Conservation (phyloP, 441 rosid genomes). For the Theobroma grandiflorum region DNA sequence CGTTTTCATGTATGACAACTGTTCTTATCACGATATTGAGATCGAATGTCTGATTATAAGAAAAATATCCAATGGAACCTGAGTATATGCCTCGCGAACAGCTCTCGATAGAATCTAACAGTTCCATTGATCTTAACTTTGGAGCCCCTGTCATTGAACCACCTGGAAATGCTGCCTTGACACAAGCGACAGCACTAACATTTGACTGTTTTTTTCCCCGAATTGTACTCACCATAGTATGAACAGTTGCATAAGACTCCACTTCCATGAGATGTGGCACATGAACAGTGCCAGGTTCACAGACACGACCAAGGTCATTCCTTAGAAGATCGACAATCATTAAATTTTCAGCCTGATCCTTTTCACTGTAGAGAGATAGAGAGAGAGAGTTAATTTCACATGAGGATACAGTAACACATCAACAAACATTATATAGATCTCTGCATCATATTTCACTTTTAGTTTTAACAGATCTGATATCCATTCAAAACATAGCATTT, state of each 20-base stretch:
- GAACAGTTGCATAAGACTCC: conserved; percentile 96
- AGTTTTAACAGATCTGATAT: no score
- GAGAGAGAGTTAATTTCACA: neutral
- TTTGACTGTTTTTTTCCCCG: conserved; percentile 70
- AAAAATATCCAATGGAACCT: conserved; percentile 89
- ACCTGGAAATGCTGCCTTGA: conserved; percentile 93
- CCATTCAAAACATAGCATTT: no score
- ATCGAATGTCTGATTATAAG: conserved; percentile 87
- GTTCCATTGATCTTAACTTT: conserved; percentile 88
- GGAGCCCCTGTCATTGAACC: conserved; percentile 99
- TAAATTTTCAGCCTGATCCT: conserved; percentile 96
- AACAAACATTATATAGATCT: no score
- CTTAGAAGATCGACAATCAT: conserved; percentile 98
- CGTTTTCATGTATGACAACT: conserved; percentile 74
- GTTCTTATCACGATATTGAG: conserved; percentile 94
- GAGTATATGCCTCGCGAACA: conserved; percentile 92
- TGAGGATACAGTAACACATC: neutral
- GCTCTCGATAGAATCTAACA: conserved; percentile 83
- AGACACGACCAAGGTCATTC: conserved; percentile 94
- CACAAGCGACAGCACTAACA: conserved; percentile 71
- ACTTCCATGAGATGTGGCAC: conserved; percentile 96
- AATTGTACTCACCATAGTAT: conserved; percentile 96
- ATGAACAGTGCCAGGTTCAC: conserved; percentile 88
- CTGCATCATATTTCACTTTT: no score
- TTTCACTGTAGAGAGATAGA: conserved; percentile 65